Percentiles rank a stretch among this genome's conserved stretches.
Evolutionary conservation across 805 yeast genomes (phyloP).

Genomic region (Candida manassasensis): DNA sequence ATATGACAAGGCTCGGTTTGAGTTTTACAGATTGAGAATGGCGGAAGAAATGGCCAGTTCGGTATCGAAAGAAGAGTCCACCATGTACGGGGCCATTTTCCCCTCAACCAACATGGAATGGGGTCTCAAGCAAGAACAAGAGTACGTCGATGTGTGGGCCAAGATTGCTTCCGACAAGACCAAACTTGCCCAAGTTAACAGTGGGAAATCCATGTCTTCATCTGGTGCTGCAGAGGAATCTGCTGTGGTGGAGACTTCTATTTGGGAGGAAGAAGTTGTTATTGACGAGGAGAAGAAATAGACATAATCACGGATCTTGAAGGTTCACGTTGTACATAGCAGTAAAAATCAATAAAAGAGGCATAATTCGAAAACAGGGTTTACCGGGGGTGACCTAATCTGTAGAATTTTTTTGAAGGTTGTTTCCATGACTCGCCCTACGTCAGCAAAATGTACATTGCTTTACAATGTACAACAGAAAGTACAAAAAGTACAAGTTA

Average conservation of each 20-base stretch:
- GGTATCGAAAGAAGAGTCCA: conserved; percentile 76
- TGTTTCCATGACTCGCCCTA: too few relatives aligned
- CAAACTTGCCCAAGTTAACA: conserved; percentile 46
- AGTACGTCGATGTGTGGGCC: conserved; percentile 68
- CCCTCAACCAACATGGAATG: conserved; percentile 56
- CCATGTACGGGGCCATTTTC: conserved; percentile 78
- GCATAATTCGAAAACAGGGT: too few relatives aligned
- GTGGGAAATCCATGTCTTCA: conserved; percentile 19
- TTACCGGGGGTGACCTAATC: too few relatives aligned
- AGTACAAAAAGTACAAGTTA: too few relatives aligned
- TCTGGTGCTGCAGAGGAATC: conserved; percentile 16
- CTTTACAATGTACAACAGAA: too few relatives aligned
- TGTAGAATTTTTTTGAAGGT: too few relatives aligned
- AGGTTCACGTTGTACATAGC: conserved; percentile 9
- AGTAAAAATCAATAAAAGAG: not conserved
- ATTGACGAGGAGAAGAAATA: conserved; percentile 7
- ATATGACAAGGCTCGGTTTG: conserved; percentile 81
- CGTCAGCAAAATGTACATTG: too few relatives aligned
- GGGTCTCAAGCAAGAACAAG: conserved; percentile 70
- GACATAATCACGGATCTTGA: not conserved
- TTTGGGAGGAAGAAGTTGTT: conserved; percentile 14
- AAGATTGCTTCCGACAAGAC: conserved; percentile 63
- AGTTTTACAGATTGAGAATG: conserved; percentile 83
- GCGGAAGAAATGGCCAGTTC: conserved; percentile 71
- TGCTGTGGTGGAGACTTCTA: conserved; percentile 10